Conservation (phyloP, 2,329 filamentous ascomycete genomes). For the Phaeosphaeriaceae sp. region DNA sequence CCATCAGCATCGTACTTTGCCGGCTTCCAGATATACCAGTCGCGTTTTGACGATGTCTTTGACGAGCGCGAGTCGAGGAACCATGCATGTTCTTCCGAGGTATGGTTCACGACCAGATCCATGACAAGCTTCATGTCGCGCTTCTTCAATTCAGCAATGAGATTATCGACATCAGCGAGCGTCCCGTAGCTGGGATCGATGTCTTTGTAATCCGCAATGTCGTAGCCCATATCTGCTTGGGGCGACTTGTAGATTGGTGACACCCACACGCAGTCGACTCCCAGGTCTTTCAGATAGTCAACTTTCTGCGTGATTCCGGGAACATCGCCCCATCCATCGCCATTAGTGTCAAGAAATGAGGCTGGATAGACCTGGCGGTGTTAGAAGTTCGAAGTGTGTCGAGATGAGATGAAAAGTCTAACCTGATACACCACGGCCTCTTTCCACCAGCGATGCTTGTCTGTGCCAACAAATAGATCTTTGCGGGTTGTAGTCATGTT, state of each 20-base stretch:
- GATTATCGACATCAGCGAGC: conserved; percentile 47
- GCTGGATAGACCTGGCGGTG: conserved; percentile 61
- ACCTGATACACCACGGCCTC: conserved; percentile 65
- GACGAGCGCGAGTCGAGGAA: conserved; percentile 63
- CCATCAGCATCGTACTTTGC: conserved; percentile 60
- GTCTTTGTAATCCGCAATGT: conserved; percentile 51
- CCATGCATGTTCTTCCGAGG: conserved; percentile 59
- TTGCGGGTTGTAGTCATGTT: conserved; percentile 13
- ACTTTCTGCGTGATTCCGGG: conserved; percentile 64
- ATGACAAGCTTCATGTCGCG: conserved; percentile 49
- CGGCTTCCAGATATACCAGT: conserved; percentile 64
- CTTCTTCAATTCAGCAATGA: conserved; percentile 46
- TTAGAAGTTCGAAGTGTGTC: conserved; percentile 4
- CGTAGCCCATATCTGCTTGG: conserved; percentile 53
- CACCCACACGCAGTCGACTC: conserved; percentile 48
- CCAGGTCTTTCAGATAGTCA: conserved; percentile 61
- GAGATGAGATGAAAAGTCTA: not conserved
- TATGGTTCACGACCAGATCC: conserved; percentile 53
- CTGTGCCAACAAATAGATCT: conserved; percentile 38
- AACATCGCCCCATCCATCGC: conserved; percentile 63
- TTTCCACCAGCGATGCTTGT: conserved; percentile 63
- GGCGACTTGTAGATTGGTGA: conserved; percentile 55
- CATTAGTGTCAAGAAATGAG: conserved; percentile 65
- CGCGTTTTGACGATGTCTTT: conserved; percentile 55
- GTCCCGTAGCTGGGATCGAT: conserved; percentile 50